Conservation (phyloP, 441 rosid species). For the Bocquillonia castaneifolia region DNA sequence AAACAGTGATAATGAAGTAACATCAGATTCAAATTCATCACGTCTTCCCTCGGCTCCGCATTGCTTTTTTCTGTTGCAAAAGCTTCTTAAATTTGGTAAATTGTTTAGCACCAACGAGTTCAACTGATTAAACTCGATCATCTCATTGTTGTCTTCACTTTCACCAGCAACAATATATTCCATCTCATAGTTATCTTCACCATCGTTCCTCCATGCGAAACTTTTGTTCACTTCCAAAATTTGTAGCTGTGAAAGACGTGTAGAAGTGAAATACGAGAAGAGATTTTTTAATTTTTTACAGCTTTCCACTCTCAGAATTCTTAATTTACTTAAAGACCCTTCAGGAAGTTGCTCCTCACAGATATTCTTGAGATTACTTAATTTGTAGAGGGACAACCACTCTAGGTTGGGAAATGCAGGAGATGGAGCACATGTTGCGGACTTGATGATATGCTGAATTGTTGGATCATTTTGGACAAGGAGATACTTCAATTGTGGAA, state of each 20-base stretch:
- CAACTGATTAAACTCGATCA: conserved; percentile 6
- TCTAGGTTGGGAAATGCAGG: not conserved
- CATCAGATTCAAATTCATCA: too few relatives aligned
- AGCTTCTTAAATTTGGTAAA: not conserved
- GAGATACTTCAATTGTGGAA: conserved; percentile 18
- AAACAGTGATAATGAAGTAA: too few relatives aligned
- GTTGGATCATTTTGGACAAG: not conserved
- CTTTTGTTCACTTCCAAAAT: not conserved
- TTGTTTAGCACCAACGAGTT: not conserved
- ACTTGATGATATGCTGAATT: conserved; percentile 1
- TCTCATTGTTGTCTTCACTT: not conserved
- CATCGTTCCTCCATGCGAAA: too few relatives aligned
- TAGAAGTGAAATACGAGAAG: not conserved
- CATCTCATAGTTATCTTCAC: not conserved
- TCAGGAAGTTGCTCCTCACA: not conserved
- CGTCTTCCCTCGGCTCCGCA: not conserved
- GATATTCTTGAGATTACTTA: not conserved
- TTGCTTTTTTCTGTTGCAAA: not conserved
- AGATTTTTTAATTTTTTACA: not conserved
- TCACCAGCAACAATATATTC: conserved; percentile 1
- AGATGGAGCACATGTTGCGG: too few relatives aligned
- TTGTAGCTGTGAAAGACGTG: conserved; percentile 6
- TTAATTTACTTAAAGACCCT: conserved; percentile 2
- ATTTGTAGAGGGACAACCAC: not conserved
- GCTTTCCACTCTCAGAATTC: not conserved